Evolutionary conservation across 768 basidiomycete genomes (phyloP).

Genomic region (Podaxis mareebaensis): DNA sequence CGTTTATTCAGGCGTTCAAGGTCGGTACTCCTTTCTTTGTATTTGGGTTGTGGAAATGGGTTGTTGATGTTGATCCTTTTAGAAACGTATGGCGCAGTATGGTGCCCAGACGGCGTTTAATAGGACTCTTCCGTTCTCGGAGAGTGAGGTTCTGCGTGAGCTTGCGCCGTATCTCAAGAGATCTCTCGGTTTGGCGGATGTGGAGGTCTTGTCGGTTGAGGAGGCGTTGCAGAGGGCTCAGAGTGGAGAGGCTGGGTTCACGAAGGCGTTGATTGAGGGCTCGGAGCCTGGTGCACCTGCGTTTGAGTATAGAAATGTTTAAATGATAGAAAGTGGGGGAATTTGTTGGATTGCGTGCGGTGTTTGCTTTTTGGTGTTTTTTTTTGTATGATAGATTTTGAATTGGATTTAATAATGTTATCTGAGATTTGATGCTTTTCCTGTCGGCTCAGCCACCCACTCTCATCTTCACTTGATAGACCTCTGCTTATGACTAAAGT

Average conservation of each 20-base stretch:
- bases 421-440: too few relatives aligned
- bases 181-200: constrained; percentile 68
- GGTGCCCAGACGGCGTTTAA: constrained; percentile 80
- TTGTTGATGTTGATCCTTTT: constrained; percentile 13
- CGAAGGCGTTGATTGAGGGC: constrained; percentile 69
- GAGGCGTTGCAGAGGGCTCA: constrained; percentile 55
- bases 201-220: constrained; percentile 68
- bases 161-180: constrained; percentile 82
- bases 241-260: constrained; percentile 54
- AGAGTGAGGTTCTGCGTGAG: constrained; percentile 67
- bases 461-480: too few relatives aligned
- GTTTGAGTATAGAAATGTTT: constrained; percentile 85
- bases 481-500: too few relatives aligned
- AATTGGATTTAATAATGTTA: background rate
- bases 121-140: constrained; percentile 81
- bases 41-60: background rate
- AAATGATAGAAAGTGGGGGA: background rate
- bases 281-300: constrained; percentile 88
- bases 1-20: constrained; percentile 92
- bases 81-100: constrained; percentile 84
- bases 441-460: too few relatives aligned
- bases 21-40: constrained; percentile 38
- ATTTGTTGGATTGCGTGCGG: background rate
- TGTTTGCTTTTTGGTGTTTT: background rate
- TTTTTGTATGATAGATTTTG: background rate